Conservation (phyloP, 331 rosid species). For the Malus hybrid region DNA sequence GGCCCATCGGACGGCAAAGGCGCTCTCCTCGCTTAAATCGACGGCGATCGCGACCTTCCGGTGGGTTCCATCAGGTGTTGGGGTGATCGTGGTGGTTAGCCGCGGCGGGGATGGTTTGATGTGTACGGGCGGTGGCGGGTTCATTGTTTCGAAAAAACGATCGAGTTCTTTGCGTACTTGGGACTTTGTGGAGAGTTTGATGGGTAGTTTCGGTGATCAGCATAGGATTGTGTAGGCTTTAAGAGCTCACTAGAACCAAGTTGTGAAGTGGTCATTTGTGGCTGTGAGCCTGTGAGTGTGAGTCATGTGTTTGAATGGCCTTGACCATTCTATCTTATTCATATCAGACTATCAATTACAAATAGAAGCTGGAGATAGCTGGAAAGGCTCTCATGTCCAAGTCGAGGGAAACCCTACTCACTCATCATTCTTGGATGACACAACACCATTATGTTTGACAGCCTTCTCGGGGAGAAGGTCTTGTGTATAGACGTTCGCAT, state of each 20-base stretch:
- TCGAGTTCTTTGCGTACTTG: background rate
- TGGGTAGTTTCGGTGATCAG: background rate
- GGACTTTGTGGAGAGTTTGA: background rate
- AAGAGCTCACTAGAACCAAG: no score
- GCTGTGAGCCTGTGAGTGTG: background rate
- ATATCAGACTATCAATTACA: background rate
- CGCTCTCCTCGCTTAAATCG: slow-evolving; percentile 90
- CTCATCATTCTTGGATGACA: no score
- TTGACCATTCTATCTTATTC: background rate
- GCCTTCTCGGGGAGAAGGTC: no score
- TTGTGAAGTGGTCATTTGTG: background rate
- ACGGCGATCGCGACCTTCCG: slow-evolving; percentile 94
- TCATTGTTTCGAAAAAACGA: slow-evolving; percentile 20
- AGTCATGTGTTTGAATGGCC: background rate
- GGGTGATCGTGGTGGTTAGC: background rate
- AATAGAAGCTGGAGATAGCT: background rate
- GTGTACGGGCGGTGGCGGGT: slow-evolving; percentile 15
- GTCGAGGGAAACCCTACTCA: background rate
- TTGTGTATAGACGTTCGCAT: no score
- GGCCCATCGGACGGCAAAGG: slow-evolving; percentile 86
- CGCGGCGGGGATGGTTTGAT: slow-evolving; percentile 20
- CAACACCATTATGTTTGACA: no score
- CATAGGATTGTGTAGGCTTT: no score
- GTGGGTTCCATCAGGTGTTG: slow-evolving; percentile 31
- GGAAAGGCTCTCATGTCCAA: background rate